Evolutionary conservation across 2,329 filamentous ascomycete species (phyloP).

Genomic region (Colletotrichum cereale): DNA sequence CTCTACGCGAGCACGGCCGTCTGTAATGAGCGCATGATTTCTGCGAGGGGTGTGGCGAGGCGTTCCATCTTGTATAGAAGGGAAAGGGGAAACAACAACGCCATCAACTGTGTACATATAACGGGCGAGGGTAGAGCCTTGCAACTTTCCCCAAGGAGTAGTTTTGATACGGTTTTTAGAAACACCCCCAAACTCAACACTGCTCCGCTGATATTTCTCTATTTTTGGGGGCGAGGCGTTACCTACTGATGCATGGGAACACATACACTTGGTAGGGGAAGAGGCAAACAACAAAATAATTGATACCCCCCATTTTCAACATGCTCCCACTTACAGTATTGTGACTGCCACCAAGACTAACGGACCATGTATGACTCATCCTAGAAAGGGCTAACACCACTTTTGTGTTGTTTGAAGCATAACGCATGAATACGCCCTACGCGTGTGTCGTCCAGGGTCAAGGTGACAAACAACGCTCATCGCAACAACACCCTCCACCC

Average conservation of each 20-base stretch:
- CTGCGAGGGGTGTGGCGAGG: conserved; percentile 9
- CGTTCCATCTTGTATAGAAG: conserved; percentile 32
- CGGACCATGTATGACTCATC: background rate
- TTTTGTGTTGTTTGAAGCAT: background rate
- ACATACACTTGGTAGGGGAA: conserved; percentile 16
- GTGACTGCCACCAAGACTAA: background rate
- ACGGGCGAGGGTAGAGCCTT: background rate
- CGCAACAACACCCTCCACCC: background rate
- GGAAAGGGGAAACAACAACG: background rate
- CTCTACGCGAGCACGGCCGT: conserved; percentile 23
- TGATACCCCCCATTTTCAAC: conserved; percentile 36
- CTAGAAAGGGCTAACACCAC: background rate
- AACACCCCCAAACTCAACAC: conserved; percentile 4
- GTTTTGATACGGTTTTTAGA: background rate
- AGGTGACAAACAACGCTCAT: background rate
- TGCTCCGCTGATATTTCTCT: background rate
- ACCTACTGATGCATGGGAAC: conserved; percentile 1
- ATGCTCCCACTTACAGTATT: background rate
- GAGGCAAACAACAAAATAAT: conserved; percentile 31
- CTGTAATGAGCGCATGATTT: conserved; percentile 36
- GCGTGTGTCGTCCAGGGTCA: background rate
- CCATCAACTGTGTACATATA: conserved; percentile 27
- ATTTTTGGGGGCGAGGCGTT: conserved; percentile 31
- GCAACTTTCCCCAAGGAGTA: background rate
- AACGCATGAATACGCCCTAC: conserved; percentile 9